phyloP scores from a whole-genome alignment of 1,139 yeast species.

The Saccharomyces hybrid region DNA sequence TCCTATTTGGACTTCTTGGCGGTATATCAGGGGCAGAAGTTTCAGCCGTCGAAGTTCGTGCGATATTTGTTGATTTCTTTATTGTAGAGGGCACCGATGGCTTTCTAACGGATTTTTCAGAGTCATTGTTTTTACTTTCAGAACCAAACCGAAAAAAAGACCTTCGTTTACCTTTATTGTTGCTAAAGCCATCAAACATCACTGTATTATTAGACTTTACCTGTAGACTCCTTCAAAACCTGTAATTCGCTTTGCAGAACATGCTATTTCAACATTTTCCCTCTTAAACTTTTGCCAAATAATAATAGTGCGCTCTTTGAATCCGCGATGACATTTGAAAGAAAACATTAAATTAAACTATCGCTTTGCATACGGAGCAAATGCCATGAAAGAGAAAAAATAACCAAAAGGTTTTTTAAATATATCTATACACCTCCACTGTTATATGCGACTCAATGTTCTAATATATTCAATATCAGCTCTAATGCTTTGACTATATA shows the following conservation, averaged over 20 bases:
- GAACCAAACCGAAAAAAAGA: slow-evolving; percentile 25
- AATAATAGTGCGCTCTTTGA: background rate
- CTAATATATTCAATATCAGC: slow-evolving; percentile 17
- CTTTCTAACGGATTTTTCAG: background rate
- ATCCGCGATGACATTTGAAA: background rate
- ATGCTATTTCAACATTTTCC: background rate
- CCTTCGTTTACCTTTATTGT: slow-evolving; percentile 15
- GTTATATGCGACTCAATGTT: background rate
- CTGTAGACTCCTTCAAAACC: background rate
- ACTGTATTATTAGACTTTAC: background rate
- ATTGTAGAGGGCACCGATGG: background rate
- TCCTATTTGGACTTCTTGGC: background rate
- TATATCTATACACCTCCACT: background rate
- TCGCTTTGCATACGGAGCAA: background rate
- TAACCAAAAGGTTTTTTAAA: background rate
- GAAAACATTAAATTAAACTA: background rate
- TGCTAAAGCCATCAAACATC: slow-evolving; percentile 16
- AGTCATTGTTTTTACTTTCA: slow-evolving; percentile 6
- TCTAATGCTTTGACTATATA: slow-evolving; percentile 25
- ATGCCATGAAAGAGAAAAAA: background rate
- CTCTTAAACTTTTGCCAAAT: background rate
- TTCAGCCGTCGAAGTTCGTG: background rate
- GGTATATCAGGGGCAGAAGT: background rate
- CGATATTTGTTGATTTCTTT: background rate
- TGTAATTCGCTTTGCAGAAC: background rate